A percentile compares a stretch with the other conserved stretches of the same genome.
Evolutionary conservation across 148 eudicot genomes (phyloP).

Genomic region (Chenopodium suecicum): DNA sequence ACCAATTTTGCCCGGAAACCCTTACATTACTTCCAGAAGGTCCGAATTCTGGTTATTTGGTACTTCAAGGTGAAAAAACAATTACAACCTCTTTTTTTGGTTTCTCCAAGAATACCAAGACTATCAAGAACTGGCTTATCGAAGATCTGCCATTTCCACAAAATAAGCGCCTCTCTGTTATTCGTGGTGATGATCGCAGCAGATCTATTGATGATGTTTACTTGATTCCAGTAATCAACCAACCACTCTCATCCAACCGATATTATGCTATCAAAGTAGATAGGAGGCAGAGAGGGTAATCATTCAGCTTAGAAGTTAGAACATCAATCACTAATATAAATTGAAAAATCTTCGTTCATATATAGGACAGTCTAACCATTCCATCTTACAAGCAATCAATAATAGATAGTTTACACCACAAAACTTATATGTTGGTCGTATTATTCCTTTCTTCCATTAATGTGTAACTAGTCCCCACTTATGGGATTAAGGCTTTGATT

Average conservation of each 20-base stretch:
- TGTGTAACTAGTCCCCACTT: too few species aligned
- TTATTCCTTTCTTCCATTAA: too few species aligned
- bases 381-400: too few species aligned
- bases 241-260: constrained; percentile 27
- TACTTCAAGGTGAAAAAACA: constrained; percentile 36
- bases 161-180: constrained; percentile 27
- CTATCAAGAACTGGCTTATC: constrained; percentile 21
- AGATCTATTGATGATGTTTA: constrained; percentile 13
- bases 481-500: too few species aligned
- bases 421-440: too few species aligned
- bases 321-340: too few species aligned
- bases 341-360: too few species aligned
- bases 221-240: constrained; percentile 31
- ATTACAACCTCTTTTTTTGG: constrained; percentile 29
- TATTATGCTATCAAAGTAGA: constrained; percentile 33
- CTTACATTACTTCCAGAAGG: constrained; percentile 33
- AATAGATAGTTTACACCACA: too few species aligned
- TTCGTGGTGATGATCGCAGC: too few species aligned
- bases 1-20: constrained; percentile 26
- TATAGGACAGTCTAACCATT: too few species aligned
- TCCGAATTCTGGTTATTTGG: constrained; percentile 41
- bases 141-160: constrained; percentile 39
- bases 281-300: constrained; percentile 25
- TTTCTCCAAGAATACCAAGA: background rate
- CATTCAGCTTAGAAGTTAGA: background rate